Evolutionary conservation across 768 basidiomycete species (phyloP), one percentile per base, ranked within the genome.

Genomic region (Pulveroboletus sp.): DNA sequence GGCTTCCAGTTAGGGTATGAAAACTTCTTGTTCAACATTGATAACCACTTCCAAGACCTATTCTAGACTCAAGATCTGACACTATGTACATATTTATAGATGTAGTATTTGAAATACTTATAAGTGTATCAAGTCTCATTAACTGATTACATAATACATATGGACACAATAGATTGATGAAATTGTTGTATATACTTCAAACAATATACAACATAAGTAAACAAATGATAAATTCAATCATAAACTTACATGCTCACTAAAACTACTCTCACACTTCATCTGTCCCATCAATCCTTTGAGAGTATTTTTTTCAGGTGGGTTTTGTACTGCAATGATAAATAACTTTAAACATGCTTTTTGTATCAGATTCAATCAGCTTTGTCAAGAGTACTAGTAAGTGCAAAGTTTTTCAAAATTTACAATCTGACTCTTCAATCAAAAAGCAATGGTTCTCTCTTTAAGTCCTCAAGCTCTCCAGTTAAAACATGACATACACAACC

Each of bases 361-460:
- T 17, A 17, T 29, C 9, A 35, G 11, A 40, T 34, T 40, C 46
- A 10, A 6, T 25, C 0, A 59, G 46, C 40, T 23, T 20, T 42
- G 37, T 35, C n/a, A n/a, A n/a, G n/a, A n/a, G 1, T 12, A 17
- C 36, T 21, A 16, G n/a, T 27, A 49, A 27, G 38, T 58, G 34
- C 19, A 1, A 19, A 5, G 12, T 34, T 14, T 29, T 45, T 29
- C 24, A 29, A 27, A 19, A 16, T 20, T 27, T 43, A 5, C 16
- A 13, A 23, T 35, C 13, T 29, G 5, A 43, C 10, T 2, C 4
- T 37, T 17, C 24, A 6, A 11, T 12, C 37, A 41, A 25, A 27
- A 25, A 17, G 23, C 6, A 11, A 60, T 62, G 61, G 53, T 59
- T 42, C 39, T 62, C 0, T 61, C 62, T 53, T 27, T 62, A 25